phyloP scores from a whole-genome alignment of 495 filamentous ascomycete species.

The Margaritispora aquatica region DNA sequence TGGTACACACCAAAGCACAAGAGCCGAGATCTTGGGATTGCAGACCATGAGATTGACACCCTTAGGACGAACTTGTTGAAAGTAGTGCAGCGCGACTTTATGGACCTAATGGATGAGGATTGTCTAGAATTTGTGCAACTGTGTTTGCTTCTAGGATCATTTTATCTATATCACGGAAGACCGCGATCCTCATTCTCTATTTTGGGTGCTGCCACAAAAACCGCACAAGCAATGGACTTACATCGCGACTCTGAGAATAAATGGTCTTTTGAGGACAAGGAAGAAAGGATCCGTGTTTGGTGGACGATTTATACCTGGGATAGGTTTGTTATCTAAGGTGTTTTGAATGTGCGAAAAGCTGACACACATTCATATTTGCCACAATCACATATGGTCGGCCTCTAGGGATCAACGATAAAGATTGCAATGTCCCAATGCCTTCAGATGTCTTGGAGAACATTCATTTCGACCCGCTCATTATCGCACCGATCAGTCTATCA shows the following conservation, averaged over 20 bases:
- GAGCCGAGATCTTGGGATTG: not conserved
- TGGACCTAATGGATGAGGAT: constrained; percentile 26
- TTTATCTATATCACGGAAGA: constrained; percentile 31
- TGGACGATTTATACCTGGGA: constrained; percentile 37
- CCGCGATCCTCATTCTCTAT: constrained; percentile 31
- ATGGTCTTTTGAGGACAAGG: constrained; percentile 23
- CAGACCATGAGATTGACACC: not conserved
- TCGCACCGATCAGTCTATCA: constrained; percentile 25
- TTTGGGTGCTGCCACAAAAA: constrained; percentile 31
- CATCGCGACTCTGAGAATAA: constrained; percentile 22
- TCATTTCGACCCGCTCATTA: constrained; percentile 12
- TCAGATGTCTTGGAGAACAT: constrained; percentile 25
- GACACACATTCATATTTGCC: constrained; percentile 20
- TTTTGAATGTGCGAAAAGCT: not conserved
- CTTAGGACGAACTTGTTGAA: not conserved
- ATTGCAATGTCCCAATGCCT: constrained; percentile 31
- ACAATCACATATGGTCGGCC: constrained; percentile 32
- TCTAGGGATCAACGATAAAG: constrained; percentile 31
- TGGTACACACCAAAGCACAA: constrained; percentile 28
- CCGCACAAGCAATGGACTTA: constrained; percentile 30
- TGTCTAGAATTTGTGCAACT: constrained; percentile 32
- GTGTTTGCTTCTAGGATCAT: constrained; percentile 30
- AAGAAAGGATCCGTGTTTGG: constrained; percentile 33
- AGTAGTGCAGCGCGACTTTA: constrained; percentile 7
- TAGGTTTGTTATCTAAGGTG: not conserved